Evolutionary conservation across 371 early-diverging fungal species (phyloP), one percentile per base, ranked within the genome.

Genomic region (Entomophthora muscae): DNA sequence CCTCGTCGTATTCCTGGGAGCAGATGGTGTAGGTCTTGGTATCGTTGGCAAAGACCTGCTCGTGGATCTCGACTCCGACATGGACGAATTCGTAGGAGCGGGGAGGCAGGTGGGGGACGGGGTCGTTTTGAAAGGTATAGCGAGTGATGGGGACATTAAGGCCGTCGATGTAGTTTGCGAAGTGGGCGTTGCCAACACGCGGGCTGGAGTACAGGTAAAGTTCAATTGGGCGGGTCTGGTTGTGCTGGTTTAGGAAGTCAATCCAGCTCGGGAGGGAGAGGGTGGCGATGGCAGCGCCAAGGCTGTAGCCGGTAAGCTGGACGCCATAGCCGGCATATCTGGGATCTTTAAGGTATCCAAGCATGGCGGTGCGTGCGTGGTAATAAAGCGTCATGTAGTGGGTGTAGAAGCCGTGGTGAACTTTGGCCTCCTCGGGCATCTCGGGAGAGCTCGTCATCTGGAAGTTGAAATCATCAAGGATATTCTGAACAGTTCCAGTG

Each of bases 1-100:
- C 60, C 42, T 59, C 60, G 23, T 59, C 60, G 23, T 59, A 59
- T 21, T 28, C 12, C 33, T 59, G 60, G 33, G 33, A 32, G 24
- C 60, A 59, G 10, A 32, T 24, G 2, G 21, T 32, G 2, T 22
- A 51, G 5, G 31, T 51, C 23, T 7, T 51, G n/a, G 7, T 32
- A 27, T 29, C 27, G 7, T 7, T 7, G 10, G 21, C 12, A 21
- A 55, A 10, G 7, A 22, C 10, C 26, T 26, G 21, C 31, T 57
- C 27, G 24, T 17, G 26, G 2, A 59, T 32, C 24, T 59, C 60
- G 2, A 33, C 33, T 7, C 22, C 32, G 23, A 27, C 33, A 22
- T 59, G 60, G 22, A 59, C 60, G 24, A 13, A 59, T 2, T 51
- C 51, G n/a, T n/a, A 7, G 12, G 51, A 51, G 10, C 51, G 10